phyloP scores from a whole-genome alignment of 768 basidiomycete species.

The Wakefieldia striispora region DNA sequence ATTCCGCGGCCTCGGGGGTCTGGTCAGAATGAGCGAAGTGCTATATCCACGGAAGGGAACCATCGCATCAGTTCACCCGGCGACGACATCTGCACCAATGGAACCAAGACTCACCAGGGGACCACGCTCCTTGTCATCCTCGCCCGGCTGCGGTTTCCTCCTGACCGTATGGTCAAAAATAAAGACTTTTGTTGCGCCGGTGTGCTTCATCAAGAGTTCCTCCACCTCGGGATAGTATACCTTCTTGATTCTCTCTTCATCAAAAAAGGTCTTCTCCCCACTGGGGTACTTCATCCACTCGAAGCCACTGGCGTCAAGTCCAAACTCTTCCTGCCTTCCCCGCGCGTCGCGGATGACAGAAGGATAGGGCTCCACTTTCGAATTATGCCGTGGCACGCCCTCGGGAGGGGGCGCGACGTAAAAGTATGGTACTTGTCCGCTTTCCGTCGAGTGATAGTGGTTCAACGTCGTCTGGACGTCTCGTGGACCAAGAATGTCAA shows the following conservation, averaged over 20 bases:
- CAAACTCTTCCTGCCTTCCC: slow-evolving; percentile 23
- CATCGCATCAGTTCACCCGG: no score
- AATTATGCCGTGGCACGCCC: slow-evolving; percentile 26
- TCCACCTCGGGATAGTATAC: slow-evolving; percentile 40
- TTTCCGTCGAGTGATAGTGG: slow-evolving; percentile 28
- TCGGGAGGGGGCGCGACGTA: slow-evolving; percentile 28
- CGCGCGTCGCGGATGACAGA: slow-evolving; percentile 29
- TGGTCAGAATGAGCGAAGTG: slow-evolving; percentile 44
- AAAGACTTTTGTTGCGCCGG: slow-evolving; percentile 35
- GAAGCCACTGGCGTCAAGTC: slow-evolving; percentile 40
- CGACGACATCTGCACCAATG: no score
- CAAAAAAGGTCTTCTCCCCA: slow-evolving; percentile 34
- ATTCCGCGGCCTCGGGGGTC: slow-evolving; percentile 32
- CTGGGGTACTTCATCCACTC: slow-evolving; percentile 32
- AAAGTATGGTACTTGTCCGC: slow-evolving; percentile 27
- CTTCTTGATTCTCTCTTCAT: slow-evolving; percentile 34
- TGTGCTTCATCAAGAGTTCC: slow-evolving; percentile 36
- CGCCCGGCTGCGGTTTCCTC: slow-evolving; percentile 6
- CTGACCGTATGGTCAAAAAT: slow-evolving; percentile 44
- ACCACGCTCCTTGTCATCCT: no score
- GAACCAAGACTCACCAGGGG: no score
- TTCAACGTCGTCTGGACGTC: slow-evolving; percentile 37
- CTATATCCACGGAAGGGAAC: slow-evolving; percentile 11
- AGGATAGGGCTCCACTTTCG: slow-evolving; percentile 9
- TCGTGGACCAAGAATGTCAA: slow-evolving; percentile 23